These are phyloP conservation scores for Verticillium dahliae DNA, from an alignment of 2,329 filamentous ascomycete genomes.

Conservation along the genomic window DNA sequence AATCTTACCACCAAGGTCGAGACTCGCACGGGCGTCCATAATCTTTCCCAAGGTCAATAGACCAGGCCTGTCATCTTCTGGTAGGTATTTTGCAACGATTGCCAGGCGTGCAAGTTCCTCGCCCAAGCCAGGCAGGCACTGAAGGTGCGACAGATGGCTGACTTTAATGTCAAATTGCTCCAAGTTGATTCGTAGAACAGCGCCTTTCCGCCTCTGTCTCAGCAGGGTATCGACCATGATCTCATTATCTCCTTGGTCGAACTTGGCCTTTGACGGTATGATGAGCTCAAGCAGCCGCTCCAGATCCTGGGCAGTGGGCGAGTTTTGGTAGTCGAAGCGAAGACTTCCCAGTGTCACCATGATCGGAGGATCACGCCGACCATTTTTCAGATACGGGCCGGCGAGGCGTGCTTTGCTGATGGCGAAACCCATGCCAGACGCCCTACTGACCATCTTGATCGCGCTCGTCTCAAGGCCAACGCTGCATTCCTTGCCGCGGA, in stretches of 20 bases:
- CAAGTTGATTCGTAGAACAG: constrained; percentile 66
- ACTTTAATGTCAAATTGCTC: constrained; percentile 58
- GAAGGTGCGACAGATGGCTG: constrained; percentile 56
- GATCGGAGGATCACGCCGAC: constrained; percentile 51
- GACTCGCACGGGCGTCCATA: constrained; percentile 51
- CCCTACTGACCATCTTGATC: constrained; percentile 72
- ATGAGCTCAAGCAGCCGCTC: constrained; percentile 78
- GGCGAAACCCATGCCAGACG: constrained; percentile 63
- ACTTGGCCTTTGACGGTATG: constrained; percentile 86
- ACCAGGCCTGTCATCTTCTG: constrained; percentile 90
- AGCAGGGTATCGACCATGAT: constrained; percentile 91
- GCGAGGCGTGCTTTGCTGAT: constrained; percentile 70
- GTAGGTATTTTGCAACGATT: constrained; percentile 87
- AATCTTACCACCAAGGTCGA: constrained; percentile 62
- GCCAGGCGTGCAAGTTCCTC: constrained; percentile 78
- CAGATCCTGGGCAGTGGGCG: constrained; percentile 73
- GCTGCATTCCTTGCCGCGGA: constrained; percentile 74
- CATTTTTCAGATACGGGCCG: constrained; percentile 58
- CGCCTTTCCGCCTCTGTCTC: constrained; percentile 78
- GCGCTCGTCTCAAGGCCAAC: constrained; percentile 71
- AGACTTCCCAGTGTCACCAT: constrained; percentile 58
- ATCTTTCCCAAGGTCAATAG: constrained; percentile 69
- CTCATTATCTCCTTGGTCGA: constrained; percentile 78
- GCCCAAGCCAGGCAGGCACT: constrained; percentile 62
- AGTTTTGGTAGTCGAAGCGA: constrained; percentile 63